phyloP scores from a whole-genome alignment of 768 basidiomycete genomes.

The Boletus sp. region DNA sequence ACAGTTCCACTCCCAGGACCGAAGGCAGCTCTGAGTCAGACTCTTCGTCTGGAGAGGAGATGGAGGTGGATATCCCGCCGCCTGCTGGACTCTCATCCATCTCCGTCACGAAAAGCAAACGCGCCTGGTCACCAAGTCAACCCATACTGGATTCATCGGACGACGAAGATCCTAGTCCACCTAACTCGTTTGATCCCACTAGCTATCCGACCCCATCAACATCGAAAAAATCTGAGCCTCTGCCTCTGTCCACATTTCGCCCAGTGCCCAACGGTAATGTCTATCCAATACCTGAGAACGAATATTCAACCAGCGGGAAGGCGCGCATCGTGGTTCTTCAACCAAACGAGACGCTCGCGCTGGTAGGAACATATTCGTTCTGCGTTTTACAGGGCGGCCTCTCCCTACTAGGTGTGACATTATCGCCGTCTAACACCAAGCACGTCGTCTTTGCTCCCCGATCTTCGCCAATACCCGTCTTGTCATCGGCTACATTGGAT shows the following conservation, averaged over 20 bases:
- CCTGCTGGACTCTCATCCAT: slow-evolving; percentile 11
- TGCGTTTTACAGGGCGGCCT: slow-evolving; percentile 62
- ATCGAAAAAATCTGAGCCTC: slow-evolving; percentile 14
- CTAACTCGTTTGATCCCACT: not conserved
- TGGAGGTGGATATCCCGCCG: slow-evolving; percentile 14
- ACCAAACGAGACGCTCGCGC: slow-evolving; percentile 50
- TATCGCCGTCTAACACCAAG: slow-evolving; percentile 37
- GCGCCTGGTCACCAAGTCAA: slow-evolving; percentile 61
- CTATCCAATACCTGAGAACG: slow-evolving; percentile 1
- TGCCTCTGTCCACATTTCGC: slow-evolving; percentile 47
- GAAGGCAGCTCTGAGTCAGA: slow-evolving; percentile 33
- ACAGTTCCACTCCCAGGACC: slow-evolving; percentile 37
- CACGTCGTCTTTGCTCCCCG: slow-evolving; percentile 72
- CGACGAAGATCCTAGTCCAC: slow-evolving; percentile 34
- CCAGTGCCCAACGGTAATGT: slow-evolving; percentile 43
- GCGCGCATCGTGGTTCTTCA: slow-evolving; percentile 44
- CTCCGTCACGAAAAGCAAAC: slow-evolving; percentile 22
- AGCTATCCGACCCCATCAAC: not conserved
- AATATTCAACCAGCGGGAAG: not conserved
- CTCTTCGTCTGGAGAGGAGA: slow-evolving; percentile 27
- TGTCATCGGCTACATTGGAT: slow-evolving; percentile 30
- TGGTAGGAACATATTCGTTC: slow-evolving; percentile 67
- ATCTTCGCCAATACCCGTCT: slow-evolving; percentile 70
- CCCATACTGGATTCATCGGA: slow-evolving; percentile 48
- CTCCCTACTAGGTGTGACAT: slow-evolving; percentile 50